Base-by-base conservation (phyloP, 1,284 basidiomycete species). In the Thecaphora thlaspeos region DNA sequence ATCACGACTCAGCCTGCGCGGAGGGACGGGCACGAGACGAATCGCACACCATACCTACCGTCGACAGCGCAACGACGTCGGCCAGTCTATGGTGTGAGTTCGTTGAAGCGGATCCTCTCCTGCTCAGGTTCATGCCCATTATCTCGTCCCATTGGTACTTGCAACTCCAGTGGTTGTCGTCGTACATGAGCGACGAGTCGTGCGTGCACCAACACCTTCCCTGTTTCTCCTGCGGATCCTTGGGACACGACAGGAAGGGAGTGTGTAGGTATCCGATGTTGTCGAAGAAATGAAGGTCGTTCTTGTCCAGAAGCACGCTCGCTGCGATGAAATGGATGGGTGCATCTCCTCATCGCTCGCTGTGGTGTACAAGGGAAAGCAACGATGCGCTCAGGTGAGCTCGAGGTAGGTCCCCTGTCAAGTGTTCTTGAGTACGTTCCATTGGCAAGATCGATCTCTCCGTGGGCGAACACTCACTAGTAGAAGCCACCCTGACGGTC, bases 301-400 rank as follows among this genome's bases (percentile, higher is more conserved):
- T 52, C 21, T 32, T 48, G 30, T 76, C 72, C 10, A 74, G 45
- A 52, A 77, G 50, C 28, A 76, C 32, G 10, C 46, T 37, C 0
- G 68, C 75, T 0, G 77, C 79, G 46, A 80, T 71, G n/a, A 71
- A 73, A 38, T 79, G 76, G 15, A 80, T 77, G 10, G 79, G 90
- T 14, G 91, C 90, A 73, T 92, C 90, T 48, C 90, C 90, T 89
- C 88, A 89, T 49, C 88, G 82, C 83, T 73, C 75, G 60, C 32
- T 34, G 32, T 15, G 15, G 32, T 15, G 32, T 4, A 4, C 11
- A 15, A 14, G 15, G 17, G 32, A 34, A 34, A 14, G 32, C 7
- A 14, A 14, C 9, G 32, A 14, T 14, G 15, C 9, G 32, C 9
- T 8, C 4, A 15, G 15, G 32, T 14, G 15, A 34, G 32, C 10